These are phyloP conservation scores for Eryngium alpinum DNA, from an alignment of 140 eudicot species.

Conservation along the genomic window DNA sequence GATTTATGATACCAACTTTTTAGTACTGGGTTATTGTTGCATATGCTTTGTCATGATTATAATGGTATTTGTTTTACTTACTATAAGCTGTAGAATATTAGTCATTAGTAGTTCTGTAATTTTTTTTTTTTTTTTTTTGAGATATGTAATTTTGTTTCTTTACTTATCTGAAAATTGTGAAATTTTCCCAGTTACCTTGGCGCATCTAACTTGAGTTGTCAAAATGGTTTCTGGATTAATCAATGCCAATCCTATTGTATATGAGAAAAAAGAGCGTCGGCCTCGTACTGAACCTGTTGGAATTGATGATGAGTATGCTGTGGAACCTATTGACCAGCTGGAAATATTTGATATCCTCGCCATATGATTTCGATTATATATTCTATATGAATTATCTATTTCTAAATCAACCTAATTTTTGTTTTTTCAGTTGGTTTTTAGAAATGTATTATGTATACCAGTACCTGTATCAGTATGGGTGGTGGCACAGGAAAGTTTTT, in stretches of 20 bases:
- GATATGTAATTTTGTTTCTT: not conserved
- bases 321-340: slow-evolving; percentile 69
- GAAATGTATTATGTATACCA: not conserved
- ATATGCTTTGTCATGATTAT: too few relatives aligned
- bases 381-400: not conserved
- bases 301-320: slow-evolving; percentile 58
- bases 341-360: slow-evolving; percentile 91
- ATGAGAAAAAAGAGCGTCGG: slow-evolving; percentile 80
- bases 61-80: too few relatives aligned
- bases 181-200: not conserved
- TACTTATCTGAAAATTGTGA: not conserved
- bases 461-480: not conserved
- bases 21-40: too few relatives aligned
- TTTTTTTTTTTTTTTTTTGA: not conserved
- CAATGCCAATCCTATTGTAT: slow-evolving; percentile 75
- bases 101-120: not conserved
- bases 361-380: not conserved
- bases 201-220: not conserved
- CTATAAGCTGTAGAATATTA: not conserved
- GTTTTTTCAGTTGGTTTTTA: not conserved
- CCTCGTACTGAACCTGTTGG: slow-evolving; percentile 35
- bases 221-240: slow-evolving; percentile 64
- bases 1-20: too few relatives aligned
- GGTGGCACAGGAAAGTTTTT: not conserved
- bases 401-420: not conserved